Evolutionary conservation across 257 asterid genomes (phyloP).

Genomic region (Salvia miltiorrhiza): DNA sequence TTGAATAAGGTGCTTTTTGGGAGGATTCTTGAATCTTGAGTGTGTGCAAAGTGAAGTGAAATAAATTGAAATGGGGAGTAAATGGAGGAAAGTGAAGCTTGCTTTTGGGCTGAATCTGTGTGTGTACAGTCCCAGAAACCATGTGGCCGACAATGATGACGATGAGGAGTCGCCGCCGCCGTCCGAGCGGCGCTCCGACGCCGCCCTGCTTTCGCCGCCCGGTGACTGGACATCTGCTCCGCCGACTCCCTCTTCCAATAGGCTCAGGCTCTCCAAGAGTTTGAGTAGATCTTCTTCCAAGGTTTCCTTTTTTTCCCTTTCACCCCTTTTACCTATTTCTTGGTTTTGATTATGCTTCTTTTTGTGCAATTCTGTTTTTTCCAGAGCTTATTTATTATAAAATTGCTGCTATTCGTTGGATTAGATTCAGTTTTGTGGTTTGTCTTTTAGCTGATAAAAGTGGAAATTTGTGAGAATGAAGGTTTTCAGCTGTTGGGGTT

Average conservation of each 20-base stretch:
- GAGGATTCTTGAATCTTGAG: not conserved
- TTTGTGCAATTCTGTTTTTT: not conserved
- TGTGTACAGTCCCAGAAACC: conserved; percentile 49
- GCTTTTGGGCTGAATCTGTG: conserved; percentile 89
- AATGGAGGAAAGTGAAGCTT: conserved; percentile 83
- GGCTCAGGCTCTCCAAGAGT: conserved; percentile 68
- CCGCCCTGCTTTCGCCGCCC: conserved; percentile 61
- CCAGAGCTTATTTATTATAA: not conserved
- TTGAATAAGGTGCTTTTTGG: conserved; percentile 13
- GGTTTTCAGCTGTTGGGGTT: not conserved
- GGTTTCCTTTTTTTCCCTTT: conserved; percentile 37
- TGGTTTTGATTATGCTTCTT: not conserved
- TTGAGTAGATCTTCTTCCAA: conserved; percentile 83
- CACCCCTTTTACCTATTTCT: not conserved
- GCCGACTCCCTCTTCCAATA: conserved; percentile 50
- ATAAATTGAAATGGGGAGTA: conserved; percentile 63
- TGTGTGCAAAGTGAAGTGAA: not conserved
- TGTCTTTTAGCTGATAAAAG: not conserved
- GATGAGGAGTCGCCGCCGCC: conserved; percentile 38
- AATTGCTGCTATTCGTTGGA: not conserved
- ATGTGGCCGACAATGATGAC: conserved; percentile 38
- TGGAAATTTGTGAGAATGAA: not conserved
- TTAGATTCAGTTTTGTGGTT: not conserved
- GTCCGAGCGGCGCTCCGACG: conserved; percentile 55
- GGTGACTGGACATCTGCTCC: conserved; percentile 60